A percentile compares a stretch with the other conserved stretches of the same genome.
These are phyloP conservation scores for Echeveria elegans DNA, from an alignment of 164 flowering plant species.

Conservation along the genomic window DNA sequence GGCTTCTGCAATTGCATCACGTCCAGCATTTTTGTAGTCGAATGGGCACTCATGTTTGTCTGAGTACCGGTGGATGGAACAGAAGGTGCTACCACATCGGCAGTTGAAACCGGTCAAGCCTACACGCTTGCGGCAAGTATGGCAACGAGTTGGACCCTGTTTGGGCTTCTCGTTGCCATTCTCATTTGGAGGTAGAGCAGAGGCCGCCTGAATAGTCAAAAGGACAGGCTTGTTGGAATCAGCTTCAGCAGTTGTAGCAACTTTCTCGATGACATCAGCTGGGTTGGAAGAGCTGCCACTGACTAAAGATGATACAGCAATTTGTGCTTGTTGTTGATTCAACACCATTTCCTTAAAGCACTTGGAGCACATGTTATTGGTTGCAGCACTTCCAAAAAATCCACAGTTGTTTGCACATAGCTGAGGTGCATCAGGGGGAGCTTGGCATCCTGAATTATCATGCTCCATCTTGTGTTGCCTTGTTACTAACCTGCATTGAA, in stretches of 20 bases:
- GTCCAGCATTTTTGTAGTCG: constrained; percentile 21
- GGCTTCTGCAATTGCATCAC: constrained; percentile 22
- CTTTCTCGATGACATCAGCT: constrained; percentile 1
- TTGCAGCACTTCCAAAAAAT: constrained; percentile 10
- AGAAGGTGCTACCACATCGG: neutral
- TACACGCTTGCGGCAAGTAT: constrained; percentile 15
- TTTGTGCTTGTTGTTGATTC: constrained; percentile 27
- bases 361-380: constrained; percentile 38
- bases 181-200: constrained; percentile 9
- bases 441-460: neutral
- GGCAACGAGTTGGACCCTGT: constrained; percentile 23
- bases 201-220: constrained; percentile 7
- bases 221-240: neutral
- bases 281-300: constrained; percentile 8
- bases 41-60: constrained; percentile 24
- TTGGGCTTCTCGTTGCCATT: constrained; percentile 12
- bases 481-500: neutral
- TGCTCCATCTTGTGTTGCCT: neutral
- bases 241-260: neutral
- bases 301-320: constrained; percentile 25
- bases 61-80: constrained; percentile 22
- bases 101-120: neutral
- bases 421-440: neutral
- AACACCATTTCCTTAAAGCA: constrained; percentile 29
- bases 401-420: neutral